A percentile compares a stretch with the other conserved stretches of the same genome.
Evolutionary conservation across 768 basidiomycete genomes (phyloP).

Genomic region (Termitomyces sp.): DNA sequence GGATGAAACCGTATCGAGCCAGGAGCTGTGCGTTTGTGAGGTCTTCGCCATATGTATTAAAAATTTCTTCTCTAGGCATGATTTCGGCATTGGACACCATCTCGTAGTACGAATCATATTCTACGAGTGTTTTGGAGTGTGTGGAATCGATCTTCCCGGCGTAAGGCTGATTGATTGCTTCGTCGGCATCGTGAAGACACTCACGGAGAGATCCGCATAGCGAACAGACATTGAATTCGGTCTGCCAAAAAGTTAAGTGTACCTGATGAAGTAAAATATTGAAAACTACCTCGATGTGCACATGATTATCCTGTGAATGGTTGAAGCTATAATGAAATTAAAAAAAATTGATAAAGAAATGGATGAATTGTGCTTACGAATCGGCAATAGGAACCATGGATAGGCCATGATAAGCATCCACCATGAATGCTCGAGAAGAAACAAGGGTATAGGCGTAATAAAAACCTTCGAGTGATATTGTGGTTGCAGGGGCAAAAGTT

Average conservation of each 20-base stretch:
- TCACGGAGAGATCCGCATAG: conserved; percentile 65
- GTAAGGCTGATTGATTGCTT: background rate
- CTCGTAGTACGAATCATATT: conserved; percentile 46
- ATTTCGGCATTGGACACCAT: conserved; percentile 64
- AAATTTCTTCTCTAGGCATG: conserved; percentile 51
- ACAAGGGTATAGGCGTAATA: conserved; percentile 59
- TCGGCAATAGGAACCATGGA: conserved; percentile 87
- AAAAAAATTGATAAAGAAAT: conserved; percentile 7
- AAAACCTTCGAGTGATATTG: conserved; percentile 38
- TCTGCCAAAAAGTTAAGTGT: conserved; percentile 25
- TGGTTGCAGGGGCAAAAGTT: conserved; percentile 1
- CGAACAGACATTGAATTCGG: conserved; percentile 69
- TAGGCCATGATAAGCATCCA: conserved; percentile 77
- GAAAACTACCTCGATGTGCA: conserved; percentile 64
- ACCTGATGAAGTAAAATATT: background rate
- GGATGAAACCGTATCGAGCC: conserved; percentile 65
- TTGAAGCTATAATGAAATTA: conserved; percentile 54
- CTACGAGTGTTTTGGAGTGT: conserved; percentile 1
- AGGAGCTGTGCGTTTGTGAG: conserved; percentile 66
- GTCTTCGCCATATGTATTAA: conserved; percentile 74
- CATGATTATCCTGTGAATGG: conserved; percentile 62
- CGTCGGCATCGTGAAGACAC: conserved; percentile 60
- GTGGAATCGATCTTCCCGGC: background rate
- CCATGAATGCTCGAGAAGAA: conserved; percentile 77
- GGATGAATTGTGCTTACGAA: conserved; percentile 43